These are phyloP conservation scores for Daldinia vernicosa DNA, from an alignment of 495 filamentous ascomycete genomes.

Conservation along the genomic window DNA sequence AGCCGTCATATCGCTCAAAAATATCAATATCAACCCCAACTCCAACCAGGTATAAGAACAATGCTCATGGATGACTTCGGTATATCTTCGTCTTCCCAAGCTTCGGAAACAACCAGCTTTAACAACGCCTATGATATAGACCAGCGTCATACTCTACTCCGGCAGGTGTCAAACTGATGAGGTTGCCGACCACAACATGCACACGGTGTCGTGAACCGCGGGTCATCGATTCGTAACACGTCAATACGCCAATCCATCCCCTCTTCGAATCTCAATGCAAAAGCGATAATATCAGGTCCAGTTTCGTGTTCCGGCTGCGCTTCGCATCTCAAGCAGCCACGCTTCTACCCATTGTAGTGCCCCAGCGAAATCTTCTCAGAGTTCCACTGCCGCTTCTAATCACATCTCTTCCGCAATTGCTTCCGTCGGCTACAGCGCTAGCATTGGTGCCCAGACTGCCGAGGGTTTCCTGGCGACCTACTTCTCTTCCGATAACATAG, in stretches of 20 bases:
- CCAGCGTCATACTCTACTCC: conserved; percentile 21
- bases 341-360: conserved; percentile 51
- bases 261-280: conserved; percentile 22
- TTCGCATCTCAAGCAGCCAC: conserved; percentile 48
- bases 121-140: conserved; percentile 7
- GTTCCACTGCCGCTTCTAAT: conserved; percentile 52
- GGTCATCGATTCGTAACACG: conserved; percentile 34
- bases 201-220: conserved; percentile 13
- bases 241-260: conserved; percentile 17
- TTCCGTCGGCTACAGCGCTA: conserved; percentile 44
- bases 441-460: conserved; percentile 50
- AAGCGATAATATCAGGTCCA: conserved; percentile 13
- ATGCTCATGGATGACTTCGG: conserved; percentile 28
- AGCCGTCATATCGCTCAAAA: conserved; percentile 12
- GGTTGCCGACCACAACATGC: conserved; percentile 8
- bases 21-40: conserved; percentile 28
- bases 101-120: not conserved
- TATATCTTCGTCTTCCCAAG: not conserved
- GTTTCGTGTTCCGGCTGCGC: not conserved
- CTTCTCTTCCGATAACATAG: conserved; percentile 86
- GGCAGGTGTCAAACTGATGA: conserved; percentile 6
- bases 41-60: conserved; percentile 15
- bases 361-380: conserved; percentile 59
- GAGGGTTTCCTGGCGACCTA: conserved; percentile 71
- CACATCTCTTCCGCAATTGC: conserved; percentile 55